Evolutionary conservation across 2,329 filamentous ascomycete species (phyloP).

Genomic region (Allantophomopsis lycopodina): DNA sequence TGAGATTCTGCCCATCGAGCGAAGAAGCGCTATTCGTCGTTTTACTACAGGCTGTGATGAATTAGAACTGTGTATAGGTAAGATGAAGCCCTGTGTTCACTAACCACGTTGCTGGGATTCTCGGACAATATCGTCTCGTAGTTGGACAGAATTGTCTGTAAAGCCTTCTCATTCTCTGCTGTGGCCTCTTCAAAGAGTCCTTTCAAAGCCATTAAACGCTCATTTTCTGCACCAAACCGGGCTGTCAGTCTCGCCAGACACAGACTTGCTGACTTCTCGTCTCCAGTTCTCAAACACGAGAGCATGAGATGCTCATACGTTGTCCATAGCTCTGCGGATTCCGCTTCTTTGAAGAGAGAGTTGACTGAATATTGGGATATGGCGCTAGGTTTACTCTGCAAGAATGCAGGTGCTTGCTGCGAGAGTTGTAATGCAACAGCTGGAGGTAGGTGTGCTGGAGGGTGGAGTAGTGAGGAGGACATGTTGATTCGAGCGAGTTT

Average conservation of each 20-base stretch:
- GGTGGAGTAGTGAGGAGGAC: conserved; percentile 38
- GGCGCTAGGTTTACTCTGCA: conserved; percentile 37
- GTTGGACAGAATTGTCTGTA: conserved; percentile 58
- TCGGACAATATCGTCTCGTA: conserved; percentile 66
- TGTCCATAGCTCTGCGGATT: conserved; percentile 72
- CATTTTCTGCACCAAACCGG: conserved; percentile 75
- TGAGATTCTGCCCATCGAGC: conserved; percentile 51
- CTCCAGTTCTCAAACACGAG: conserved; percentile 70
- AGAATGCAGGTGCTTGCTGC: conserved; percentile 44
- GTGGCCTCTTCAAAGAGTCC: conserved; percentile 78
- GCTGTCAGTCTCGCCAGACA: conserved; percentile 63
- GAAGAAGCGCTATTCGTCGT: conserved; percentile 66
- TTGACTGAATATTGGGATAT: conserved; percentile 38
- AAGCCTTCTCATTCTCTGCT: conserved; percentile 48
- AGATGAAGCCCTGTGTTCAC: conserved; percentile 15
- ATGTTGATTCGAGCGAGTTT: conserved; percentile 18
- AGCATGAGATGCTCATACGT: conserved; percentile 79
- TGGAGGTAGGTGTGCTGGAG: conserved; percentile 41
- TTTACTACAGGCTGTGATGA: conserved; percentile 62
- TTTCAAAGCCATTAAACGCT: conserved; percentile 70
- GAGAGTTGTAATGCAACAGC: conserved; percentile 40
- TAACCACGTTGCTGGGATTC: conserved; percentile 68
- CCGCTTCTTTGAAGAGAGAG: conserved; percentile 40
- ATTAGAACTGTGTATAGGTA: background rate
- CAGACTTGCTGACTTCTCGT: conserved; percentile 63